Conservation (phyloP, 176 grass and related monocot species). For the Paspalum vaginatum region DNA sequence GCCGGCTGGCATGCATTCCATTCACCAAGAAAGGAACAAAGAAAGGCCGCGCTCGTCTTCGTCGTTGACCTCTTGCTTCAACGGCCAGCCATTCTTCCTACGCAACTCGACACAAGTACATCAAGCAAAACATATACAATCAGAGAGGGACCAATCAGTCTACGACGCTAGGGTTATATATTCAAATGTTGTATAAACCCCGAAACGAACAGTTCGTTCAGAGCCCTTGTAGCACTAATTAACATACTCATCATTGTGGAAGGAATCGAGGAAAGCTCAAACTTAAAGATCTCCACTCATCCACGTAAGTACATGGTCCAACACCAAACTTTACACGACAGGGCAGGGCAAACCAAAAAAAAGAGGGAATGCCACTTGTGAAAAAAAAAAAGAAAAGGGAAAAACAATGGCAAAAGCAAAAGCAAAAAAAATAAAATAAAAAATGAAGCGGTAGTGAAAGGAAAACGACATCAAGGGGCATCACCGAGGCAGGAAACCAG, state of each 20-base stretch:
- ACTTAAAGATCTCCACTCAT: background rate
- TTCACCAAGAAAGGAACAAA: background rate
- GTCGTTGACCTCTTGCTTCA: constrained; percentile 3
- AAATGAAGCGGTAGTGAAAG: background rate
- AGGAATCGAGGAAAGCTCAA: background rate
- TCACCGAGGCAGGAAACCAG: background rate
- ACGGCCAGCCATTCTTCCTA: constrained; percentile 28
- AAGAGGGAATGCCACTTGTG: background rate
- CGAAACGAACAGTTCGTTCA: background rate
- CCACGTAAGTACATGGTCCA: constrained; percentile 19
- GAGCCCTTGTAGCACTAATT: background rate
- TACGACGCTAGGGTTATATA: background rate
- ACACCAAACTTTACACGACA: constrained; percentile 20
- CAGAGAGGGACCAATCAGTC: background rate
- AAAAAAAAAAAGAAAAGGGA: background rate
- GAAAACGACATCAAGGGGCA: background rate
- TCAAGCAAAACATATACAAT: constrained; percentile 15
- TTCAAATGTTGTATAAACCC: background rate
- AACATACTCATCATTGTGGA: background rate
- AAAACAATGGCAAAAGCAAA: background rate
- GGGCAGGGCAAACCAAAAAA: no score
- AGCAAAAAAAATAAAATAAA: background rate
- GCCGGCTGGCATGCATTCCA: background rate
- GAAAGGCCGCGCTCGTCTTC: background rate
- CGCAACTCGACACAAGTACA: background rate